Base-by-base conservation (phyloP, 805 yeast species). In the Candida ponderosae region DNA sequence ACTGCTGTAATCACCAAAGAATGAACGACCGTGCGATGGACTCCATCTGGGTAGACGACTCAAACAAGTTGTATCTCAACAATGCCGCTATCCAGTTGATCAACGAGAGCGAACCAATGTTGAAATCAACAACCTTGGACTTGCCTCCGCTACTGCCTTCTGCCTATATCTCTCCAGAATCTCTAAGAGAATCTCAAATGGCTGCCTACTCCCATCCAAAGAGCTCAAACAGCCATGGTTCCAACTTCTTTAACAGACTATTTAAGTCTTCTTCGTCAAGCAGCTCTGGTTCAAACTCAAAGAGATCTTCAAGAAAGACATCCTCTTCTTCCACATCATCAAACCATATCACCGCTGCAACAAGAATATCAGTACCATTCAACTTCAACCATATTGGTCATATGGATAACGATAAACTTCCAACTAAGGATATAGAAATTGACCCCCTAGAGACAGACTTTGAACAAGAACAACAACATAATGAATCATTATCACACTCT, bases 331-430 rank as follows among this genome's bases (percentile, higher is more conserved):
- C n/a, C n/a, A n/a, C n/a, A n/a, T n/a, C n/a, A n/a, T n/a, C n/a
- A n/a, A n/a, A n/a, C n/a, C n/a, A n/a, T n/a, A n/a, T n/a, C n/a
- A n/a, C n/a, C n/a, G n/a, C n/a, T n/a, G 4, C 14, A 35, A 38
- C 40, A 5, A 56, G 51, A 36, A 63, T 64, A 11, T 62, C 67
- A 1, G 56, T 62, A 2, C 70, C 70, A 2, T 65, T 54, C 39
- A 62, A 47, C 4, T 65, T 65, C 41, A 61, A 57, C 16, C 70
- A 65, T 45, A 60, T 65, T 17, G 59, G 65, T 8, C 70, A 65
- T 39, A 59, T 66, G 7, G 62, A 62, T 35, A 51, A 54, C 14
- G 45, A 46, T 19, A 33, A 44, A 6, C 45, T 44, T 5, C 29
- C 29, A 15, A 30, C 18, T 1, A 18, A 19, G 13, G 14, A 15